A percentile compares a stretch with the other conserved stretches of the same genome.
phyloP scores from a whole-genome alignment of 495 filamentous ascomycete genomes.

The Neurospora sp. region DNA sequence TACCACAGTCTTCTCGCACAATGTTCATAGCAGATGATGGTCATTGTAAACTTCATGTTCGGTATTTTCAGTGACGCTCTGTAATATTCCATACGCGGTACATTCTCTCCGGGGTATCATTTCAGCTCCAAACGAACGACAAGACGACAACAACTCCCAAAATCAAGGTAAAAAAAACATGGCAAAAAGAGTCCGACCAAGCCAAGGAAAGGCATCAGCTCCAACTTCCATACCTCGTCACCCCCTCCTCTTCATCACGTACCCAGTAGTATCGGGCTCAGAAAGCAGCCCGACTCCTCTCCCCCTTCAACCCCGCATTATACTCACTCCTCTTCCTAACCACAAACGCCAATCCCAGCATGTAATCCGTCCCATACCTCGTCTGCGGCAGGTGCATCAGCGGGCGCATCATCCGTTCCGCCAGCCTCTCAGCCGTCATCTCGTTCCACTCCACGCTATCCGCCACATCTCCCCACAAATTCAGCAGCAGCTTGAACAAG shows the following conservation, averaged over 20 bases:
- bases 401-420: constrained; percentile 28
- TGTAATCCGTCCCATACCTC: constrained; percentile 27
- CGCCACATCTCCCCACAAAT: constrained; percentile 34
- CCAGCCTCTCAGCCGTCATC: constrained; percentile 36
- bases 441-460: constrained; percentile 25
- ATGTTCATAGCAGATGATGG: too few species aligned
- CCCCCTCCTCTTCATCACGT: too few species aligned
- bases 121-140: neutral
- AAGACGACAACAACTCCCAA: neutral
- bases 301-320: constrained; percentile 18
- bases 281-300: constrained; percentile 25
- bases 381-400: constrained; percentile 26
- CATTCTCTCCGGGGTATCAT: neutral
- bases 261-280: neutral
- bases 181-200: neutral
- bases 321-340: constrained; percentile 37
- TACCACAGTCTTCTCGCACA: too few species aligned
- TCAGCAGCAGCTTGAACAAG: constrained; percentile 34
- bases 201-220: neutral
- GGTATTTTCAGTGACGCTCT: neutral
- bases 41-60: neutral
- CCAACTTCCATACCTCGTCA: neutral
- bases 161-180: neutral
- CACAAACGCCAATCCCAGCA: constrained; percentile 34
- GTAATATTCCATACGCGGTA: neutral